These are phyloP conservation scores for Tolypocladium ophioglossoides DNA, from an alignment of 2,329 filamentous ascomycete genomes.

Conservation along the genomic window DNA sequence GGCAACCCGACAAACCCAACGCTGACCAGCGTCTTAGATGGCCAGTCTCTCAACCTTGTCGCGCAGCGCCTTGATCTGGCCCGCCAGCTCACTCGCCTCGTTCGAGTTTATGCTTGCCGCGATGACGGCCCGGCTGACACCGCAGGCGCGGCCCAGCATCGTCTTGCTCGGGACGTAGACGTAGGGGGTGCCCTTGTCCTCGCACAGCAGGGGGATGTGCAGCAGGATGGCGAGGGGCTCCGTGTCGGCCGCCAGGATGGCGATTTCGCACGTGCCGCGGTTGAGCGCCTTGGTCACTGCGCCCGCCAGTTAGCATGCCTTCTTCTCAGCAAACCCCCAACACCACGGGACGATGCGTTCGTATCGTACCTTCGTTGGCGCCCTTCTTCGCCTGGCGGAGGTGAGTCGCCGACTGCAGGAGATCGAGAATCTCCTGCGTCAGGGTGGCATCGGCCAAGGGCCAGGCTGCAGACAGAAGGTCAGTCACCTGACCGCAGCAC, in stretches of 20 bases:
- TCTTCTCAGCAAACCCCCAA: not conserved
- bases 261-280: slow-evolving; percentile 80
- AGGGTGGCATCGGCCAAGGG: slow-evolving; percentile 63
- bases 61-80: slow-evolving; percentile 80
- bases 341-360: too few relatives aligned
- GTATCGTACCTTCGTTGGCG: slow-evolving; percentile 55
- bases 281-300: slow-evolving; percentile 72
- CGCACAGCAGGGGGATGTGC: slow-evolving; percentile 78
- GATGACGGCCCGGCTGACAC: slow-evolving; percentile 82
- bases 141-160: slow-evolving; percentile 78
- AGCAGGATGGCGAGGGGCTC: slow-evolving; percentile 78
- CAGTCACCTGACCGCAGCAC: not conserved
- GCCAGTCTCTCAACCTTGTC: slow-evolving; percentile 93
- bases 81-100: slow-evolving; percentile 77
- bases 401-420: slow-evolving; percentile 62
- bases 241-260: slow-evolving; percentile 84
- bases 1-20: too few relatives aligned
- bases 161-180: slow-evolving; percentile 70
- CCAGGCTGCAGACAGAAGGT: slow-evolving; percentile 42
- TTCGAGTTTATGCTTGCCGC: slow-evolving; percentile 83
- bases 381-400: slow-evolving; percentile 75
- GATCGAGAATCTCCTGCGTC: slow-evolving; percentile 72
- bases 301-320: slow-evolving; percentile 3
- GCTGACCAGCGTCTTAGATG: slow-evolving; percentile 51
- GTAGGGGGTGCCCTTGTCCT: slow-evolving; percentile 61